Percentiles rank a stretch among this genome's conserved stretches.
Evolutionary conservation across 169 alveolate genomes (phyloP).

Genomic region (Plasmodium adleri): DNA sequence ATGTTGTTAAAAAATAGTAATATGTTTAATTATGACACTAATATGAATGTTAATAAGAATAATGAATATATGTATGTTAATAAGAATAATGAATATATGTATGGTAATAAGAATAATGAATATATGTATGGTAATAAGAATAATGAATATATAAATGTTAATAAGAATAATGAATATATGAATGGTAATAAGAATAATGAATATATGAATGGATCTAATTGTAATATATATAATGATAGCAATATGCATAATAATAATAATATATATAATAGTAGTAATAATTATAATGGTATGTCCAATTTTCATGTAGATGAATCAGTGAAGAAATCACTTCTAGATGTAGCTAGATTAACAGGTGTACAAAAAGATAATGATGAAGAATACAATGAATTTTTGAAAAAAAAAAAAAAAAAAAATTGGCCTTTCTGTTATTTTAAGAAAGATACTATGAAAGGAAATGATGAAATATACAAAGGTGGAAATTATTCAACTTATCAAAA

Average conservation of each 20-base stretch:
- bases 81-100: too few species aligned
- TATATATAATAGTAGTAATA: too few species aligned
- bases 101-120: background rate
- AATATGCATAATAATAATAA: too few species aligned
- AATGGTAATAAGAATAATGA: too few species aligned
- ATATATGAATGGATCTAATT: too few species aligned
- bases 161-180: too few species aligned
- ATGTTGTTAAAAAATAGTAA: constrained; percentile 58
- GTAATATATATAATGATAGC: too few species aligned
- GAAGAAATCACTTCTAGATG: constrained; percentile 21
- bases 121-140: too few species aligned
- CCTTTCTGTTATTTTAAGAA: constrained; percentile 77
- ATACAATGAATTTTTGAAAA: background rate
- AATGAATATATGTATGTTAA: too few species aligned
- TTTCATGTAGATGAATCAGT: constrained; percentile 44
- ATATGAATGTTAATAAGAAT: background rate
- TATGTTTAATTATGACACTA: background rate
- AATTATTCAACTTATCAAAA: too few species aligned
- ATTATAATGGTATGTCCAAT: constrained; percentile 18
- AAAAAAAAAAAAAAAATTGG: constrained; percentile 76
- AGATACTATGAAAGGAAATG: too few species aligned
- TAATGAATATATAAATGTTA: background rate
- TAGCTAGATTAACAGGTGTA: constrained; percentile 6
- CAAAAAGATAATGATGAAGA: background rate
- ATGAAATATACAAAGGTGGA: too few species aligned